phyloP scores from a whole-genome alignment of 805 yeast species.

The Komagataella kurtzmanii region DNA sequence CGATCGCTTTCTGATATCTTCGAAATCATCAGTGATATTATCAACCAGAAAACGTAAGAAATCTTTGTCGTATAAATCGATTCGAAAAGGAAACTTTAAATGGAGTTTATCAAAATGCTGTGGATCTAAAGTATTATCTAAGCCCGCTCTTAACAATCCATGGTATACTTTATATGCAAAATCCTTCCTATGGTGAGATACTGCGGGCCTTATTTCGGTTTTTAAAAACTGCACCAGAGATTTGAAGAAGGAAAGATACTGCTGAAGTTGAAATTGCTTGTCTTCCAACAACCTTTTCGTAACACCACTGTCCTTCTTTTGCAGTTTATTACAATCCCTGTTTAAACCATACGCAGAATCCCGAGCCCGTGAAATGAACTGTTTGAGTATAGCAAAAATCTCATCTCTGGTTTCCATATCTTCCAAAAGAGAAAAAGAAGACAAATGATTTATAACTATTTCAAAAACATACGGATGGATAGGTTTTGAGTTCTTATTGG shows the following conservation, averaged over 20 bases:
- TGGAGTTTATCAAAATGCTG: slow-evolving; percentile 27
- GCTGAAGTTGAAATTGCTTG: slow-evolving; percentile 16
- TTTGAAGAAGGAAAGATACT: slow-evolving; percentile 19
- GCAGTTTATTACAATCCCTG: slow-evolving; percentile 34
- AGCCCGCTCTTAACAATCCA: slow-evolving; percentile 36
- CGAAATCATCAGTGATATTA: slow-evolving; percentile 56
- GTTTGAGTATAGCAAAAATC: slow-evolving; percentile 46
- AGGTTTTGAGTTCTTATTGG: slow-evolving; percentile 48
- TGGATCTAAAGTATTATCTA: slow-evolving; percentile 31
- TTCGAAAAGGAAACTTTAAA: slow-evolving; percentile 32
- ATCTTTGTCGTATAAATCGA: slow-evolving; percentile 24
- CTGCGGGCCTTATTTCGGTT: slow-evolving; percentile 34
- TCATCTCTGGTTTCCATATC: slow-evolving; percentile 59
- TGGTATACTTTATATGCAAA: slow-evolving; percentile 34
- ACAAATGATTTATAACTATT: slow-evolving; percentile 28
- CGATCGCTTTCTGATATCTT: slow-evolving; percentile 54
- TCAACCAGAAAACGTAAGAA: slow-evolving; percentile 40
- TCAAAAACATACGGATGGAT: slow-evolving; percentile 32
- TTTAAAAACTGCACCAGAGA: slow-evolving; percentile 21
- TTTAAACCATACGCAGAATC: slow-evolving; percentile 51
- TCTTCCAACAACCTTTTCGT: slow-evolving; percentile 16
- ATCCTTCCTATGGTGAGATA: slow-evolving; percentile 39
- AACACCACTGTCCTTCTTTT: slow-evolving; percentile 20
- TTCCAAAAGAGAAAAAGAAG: slow-evolving; percentile 45
- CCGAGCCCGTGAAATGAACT: slow-evolving; percentile 49